Base-by-base conservation (phyloP, 352 stramenopile species). In the Phytopythium litorale region DNA sequence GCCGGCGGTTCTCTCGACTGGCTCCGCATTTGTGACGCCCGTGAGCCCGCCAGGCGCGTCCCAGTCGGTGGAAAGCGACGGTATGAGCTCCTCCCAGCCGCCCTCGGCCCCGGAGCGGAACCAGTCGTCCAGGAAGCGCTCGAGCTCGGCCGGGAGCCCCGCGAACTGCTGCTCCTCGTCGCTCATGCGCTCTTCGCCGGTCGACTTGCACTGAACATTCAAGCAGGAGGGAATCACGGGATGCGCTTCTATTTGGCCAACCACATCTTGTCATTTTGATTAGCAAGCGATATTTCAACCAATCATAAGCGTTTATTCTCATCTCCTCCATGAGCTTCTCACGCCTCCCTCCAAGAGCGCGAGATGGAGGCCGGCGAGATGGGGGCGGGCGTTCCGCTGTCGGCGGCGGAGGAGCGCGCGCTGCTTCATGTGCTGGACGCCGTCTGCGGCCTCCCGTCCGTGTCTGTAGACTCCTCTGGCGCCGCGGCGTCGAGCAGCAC, bases 91-190 rank as follows among this genome's bases (percentile, higher is more conserved):
- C n/a, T 4, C 3, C 45, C 45, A 32, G 8, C 16, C 45, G 4
- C n/a, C 9, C 8, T 32, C 45, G 7, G 45, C 45, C 0, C 4
- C 45, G 11, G 45, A 18, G 21, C 21, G 11, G n/a, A 51, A 32
- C 45, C 45, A 51, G 8, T 51, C 45, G 45, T 51, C 21, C 45
- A 51, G 45, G 18, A 51, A 51, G 45, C n/a, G 9, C 45, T 28
- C n/a, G 1, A 51, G 11, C 11, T 51, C 45, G 11, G n/a, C n/a
- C 2, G 45, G 45, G 12, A 51, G 45, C n/a, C 12, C n/a, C n/a
- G 9, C 21, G 11, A 21, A n/a, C 0, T 16, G 45, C 7, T 23
- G 7, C 21, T 6, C 21, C 2, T 8, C 18, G n/a, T 49, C 42
- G n/a, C 19, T 25, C 42, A 49, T 49, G 35, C 35, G 0, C 28